Percentiles rank a stretch among this genome's conserved stretches.
Conservation (phyloP, 306 rosid genomes). For the Acmispon strigosus region DNA sequence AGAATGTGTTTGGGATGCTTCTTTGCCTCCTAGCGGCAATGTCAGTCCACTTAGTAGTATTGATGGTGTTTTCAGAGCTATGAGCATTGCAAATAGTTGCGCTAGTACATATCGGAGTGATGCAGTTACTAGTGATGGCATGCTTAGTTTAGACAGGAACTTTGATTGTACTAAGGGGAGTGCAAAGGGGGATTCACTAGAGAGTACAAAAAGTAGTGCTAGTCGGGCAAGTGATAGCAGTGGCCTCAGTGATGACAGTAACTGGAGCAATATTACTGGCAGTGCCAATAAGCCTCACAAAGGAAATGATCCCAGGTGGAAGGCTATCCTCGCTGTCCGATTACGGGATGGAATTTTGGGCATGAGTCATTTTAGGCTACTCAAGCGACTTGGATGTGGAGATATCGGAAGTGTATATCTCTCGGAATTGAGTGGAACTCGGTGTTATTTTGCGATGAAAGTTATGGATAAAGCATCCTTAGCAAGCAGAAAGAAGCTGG, state of each 20-base stretch:
- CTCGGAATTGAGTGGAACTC: conserved; percentile 92
- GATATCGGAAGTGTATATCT: conserved; percentile 99
- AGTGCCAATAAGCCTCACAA: conserved; percentile 99
- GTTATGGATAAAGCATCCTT: conserved; percentile 99
- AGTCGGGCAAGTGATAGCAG: conserved; percentile 94
- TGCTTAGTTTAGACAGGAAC: conserved; percentile 87
- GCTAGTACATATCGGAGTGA: conserved; percentile 88
- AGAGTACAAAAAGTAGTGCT: conserved; percentile 89
- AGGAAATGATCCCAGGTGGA: conserved; percentile 99
- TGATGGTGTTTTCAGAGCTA: conserved; percentile 87
- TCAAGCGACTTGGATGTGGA: conserved; percentile 95
- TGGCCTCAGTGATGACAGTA: conserved; percentile 95
- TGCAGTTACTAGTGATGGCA: conserved; percentile 70
- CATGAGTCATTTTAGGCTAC: conserved; percentile 92
- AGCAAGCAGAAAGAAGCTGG: conserved; percentile 91
- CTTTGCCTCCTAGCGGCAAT: conserved; percentile 98
- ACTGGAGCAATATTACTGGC: conserved; percentile 96
- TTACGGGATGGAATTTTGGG: conserved; percentile 90
- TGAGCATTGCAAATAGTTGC: conserved; percentile 91
- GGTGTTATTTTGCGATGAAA: conserved; percentile 95
- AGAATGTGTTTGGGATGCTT: conserved; percentile 99
- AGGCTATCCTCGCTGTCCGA: conserved; percentile 94
- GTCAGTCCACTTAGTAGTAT: conserved; percentile 97
- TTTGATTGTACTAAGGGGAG: conserved; percentile 78
- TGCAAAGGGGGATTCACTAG: conserved; percentile 89